Percentiles rank a stretch among this genome's conserved stretches.
Conservation (phyloP, 768 basidiomycete species). For the Tricholoma flavovirens region DNA sequence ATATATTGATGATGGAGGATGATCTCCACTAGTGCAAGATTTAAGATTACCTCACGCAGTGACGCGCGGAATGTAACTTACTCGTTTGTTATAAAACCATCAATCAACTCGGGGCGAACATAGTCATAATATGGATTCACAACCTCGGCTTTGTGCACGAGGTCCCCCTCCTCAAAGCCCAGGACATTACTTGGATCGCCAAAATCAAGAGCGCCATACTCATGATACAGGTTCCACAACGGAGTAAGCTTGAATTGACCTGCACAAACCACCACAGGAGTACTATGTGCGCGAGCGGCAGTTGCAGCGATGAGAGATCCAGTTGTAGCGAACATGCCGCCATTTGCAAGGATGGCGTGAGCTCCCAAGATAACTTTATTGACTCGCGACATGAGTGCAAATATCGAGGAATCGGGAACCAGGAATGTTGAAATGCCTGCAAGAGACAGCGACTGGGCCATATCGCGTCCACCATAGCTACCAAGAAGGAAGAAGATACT, state of each 20-base stretch:
- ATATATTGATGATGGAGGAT: slow-evolving; percentile 92
- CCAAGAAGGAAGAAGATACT: not conserved
- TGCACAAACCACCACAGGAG: slow-evolving; percentile 88
- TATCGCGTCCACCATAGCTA: slow-evolving; percentile 80
- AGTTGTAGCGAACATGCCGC: slow-evolving; percentile 87
- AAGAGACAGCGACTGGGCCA: slow-evolving; percentile 76
- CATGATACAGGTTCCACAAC: slow-evolving; percentile 82
- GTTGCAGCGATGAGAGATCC: slow-evolving; percentile 82
- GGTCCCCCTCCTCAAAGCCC: slow-evolving; percentile 71
- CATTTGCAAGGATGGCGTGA: slow-evolving; percentile 94
- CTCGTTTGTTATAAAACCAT: slow-evolving; percentile 97
- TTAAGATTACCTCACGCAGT: not conserved
- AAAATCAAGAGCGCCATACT: slow-evolving; percentile 80
- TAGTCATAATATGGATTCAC: slow-evolving; percentile 97
- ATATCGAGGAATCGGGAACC: slow-evolving; percentile 93
- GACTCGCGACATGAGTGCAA: slow-evolving; percentile 92
- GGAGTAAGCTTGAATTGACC: slow-evolving; percentile 98
- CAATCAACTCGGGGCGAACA: slow-evolving; percentile 85
- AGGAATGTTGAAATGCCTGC: slow-evolving; percentile 92
- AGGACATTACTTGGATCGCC: slow-evolving; percentile 58
- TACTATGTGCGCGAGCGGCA: slow-evolving; percentile 85
- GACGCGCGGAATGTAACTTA: slow-evolving; percentile 39
- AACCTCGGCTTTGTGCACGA: slow-evolving; percentile 86
- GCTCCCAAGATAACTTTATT: slow-evolving; percentile 95
- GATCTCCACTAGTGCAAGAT: slow-evolving; percentile 70